Conservation (phyloP, 345 rosid genomes). For the Balakata baccata region DNA sequence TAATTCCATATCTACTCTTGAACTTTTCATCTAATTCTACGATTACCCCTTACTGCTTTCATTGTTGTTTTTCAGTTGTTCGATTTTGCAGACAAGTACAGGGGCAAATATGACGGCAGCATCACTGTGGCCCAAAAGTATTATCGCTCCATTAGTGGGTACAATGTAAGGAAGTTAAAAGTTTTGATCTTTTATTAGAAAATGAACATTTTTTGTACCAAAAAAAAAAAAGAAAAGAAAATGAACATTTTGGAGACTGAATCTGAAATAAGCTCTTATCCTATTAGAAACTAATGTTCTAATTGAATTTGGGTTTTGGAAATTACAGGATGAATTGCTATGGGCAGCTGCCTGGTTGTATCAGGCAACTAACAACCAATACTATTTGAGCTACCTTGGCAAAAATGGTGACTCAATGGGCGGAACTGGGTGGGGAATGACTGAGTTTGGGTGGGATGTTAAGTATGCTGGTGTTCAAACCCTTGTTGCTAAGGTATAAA, state of each 20-base stretch:
- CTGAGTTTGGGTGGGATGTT: slow-evolving; percentile 97
- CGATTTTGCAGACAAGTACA: slow-evolving; percentile 91
- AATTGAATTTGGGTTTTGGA: not conserved
- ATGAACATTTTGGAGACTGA: not conserved
- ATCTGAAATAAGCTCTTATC: too few species aligned
- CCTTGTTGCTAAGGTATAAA: slow-evolving; percentile 81
- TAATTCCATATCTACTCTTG: slow-evolving; percentile 13
- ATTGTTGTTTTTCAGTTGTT: slow-evolving; percentile 55
- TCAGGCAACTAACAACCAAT: slow-evolving; percentile 70
- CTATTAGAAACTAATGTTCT: not conserved
- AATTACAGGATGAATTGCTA: slow-evolving; percentile 72
- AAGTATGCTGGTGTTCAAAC: slow-evolving; percentile 95
- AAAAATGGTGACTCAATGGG: slow-evolving; percentile 83
- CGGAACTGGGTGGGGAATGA: slow-evolving; percentile 89
- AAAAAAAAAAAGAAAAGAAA: too few species aligned
- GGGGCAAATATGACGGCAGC: slow-evolving; percentile 94
- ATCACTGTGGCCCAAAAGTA: slow-evolving; percentile 79
- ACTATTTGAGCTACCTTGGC: slow-evolving; percentile 78
- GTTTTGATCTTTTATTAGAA: not conserved
- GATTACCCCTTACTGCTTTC: slow-evolving; percentile 6
- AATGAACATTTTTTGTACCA: too few species aligned
- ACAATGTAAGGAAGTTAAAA: slow-evolving; percentile 50
- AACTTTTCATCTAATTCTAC: slow-evolving; percentile 3
- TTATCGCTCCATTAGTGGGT: slow-evolving; percentile 83
- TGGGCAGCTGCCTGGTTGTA: slow-evolving; percentile 99